Evolutionary conservation across 495 filamentous ascomycete genomes (phyloP), one percentile per base, ranked within the genome.

Genomic region (Neurospora sp.): DNA sequence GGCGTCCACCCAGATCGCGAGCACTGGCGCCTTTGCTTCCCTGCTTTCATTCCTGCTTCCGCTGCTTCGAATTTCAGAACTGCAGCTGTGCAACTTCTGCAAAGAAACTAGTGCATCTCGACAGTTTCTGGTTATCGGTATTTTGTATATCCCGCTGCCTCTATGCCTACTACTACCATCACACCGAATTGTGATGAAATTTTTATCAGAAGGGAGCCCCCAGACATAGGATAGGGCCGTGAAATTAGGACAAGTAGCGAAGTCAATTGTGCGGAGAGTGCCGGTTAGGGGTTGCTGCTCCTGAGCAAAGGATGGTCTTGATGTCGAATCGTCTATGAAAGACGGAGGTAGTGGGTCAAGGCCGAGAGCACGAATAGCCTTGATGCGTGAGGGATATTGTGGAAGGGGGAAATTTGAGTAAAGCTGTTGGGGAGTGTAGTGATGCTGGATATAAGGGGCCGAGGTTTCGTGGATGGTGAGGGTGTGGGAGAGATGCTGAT

Each of bases 1-100:
- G 3, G 79, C 74, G 69, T 84, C 82, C 38, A 81, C 73, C 80
- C 80, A 82, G 10, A 82, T n/a, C 14, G 68, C 20, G 40, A 73
- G 16, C 41, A 42, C 41, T 16, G 16, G 12, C 41, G 5, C 44
- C 16, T 46, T 46, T 48, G 1, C n/a, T 18, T 44, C 42, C 18
- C 18, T 44, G 42, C 6, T n/a, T 44, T 8, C n/a, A 11, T 11
- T 4, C 3, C 9, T 11, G 5, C 20, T 8, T 11, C 46, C 46
- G 2, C 9, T 48, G 3, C 18, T 9, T n/a, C 1, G 46, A 4
- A 22, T 1, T 48, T 9, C 18, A 11, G n/a, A 8, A n/a, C 16
- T 35, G 20, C 14, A 35, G 37, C 48, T 41, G 40, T 46, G 68
- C 16, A 35, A 48, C 39, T 16, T 18, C 22, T 69, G 59, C 11